Evolutionary conservation across 768 basidiomycete genomes (phyloP), one percentile per base, ranked within the genome.

Genomic region (Scleroderma citrinum): DNA sequence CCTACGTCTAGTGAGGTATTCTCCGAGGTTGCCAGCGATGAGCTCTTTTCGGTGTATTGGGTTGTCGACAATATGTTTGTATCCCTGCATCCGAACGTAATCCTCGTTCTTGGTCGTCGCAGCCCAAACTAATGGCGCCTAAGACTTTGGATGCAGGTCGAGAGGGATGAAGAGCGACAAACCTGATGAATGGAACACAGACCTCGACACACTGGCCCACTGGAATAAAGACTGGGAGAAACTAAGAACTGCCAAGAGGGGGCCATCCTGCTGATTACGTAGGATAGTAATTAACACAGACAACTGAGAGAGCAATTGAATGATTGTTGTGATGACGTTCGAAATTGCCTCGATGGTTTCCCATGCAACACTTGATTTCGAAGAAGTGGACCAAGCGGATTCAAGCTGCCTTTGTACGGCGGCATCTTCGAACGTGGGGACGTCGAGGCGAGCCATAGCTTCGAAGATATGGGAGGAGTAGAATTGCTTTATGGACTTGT

Each of bases 371-470:
- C 71, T 77, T 6, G 69, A 63, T 48, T 55, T 69, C 47, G 68
- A 65, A 8, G 77, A 72, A n/a, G 66, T 69, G 5, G 70, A 63
- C 47, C 72, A 70, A n/a, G 75, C 72, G 23, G 76, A 65, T 47
- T 85, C 78, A 21, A 90, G 68, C 55, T 86, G 86, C 23, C 77
- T 71, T 55, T 82, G 82, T 7, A 88, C 71, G 7, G 75, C 74
- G 5, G 83, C 73, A 62, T 88, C 84, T 48, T 82, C 76, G 49
- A 80, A 89, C 0, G 87, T 87, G 1, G 87, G 85, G 2, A 89
- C 72, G 61, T 91, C 87, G 29, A 91, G 74, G 7, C 87, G 77
- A 17, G 78, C 80, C 62, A 84, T 76, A 10, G 83, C 81, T 26
- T 71, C 69, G 62, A 87, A 88, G 47, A 78, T 77, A 54, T 83